These are phyloP conservation scores for Magnolia sinica DNA, from an alignment of 164 flowering plant species.

Conservation along the genomic window DNA sequence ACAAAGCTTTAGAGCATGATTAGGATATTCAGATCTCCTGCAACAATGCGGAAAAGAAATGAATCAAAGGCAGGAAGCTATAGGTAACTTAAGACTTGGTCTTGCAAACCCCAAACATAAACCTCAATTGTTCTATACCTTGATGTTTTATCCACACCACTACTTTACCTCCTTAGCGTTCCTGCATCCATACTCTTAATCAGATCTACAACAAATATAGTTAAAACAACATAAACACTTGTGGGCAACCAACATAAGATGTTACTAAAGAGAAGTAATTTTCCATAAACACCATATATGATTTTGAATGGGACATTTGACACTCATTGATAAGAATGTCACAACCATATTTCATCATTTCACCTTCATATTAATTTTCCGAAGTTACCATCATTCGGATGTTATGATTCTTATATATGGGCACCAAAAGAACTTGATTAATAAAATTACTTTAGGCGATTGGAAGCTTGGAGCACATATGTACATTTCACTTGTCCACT, in stretches of 20 bases:
- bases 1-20: conserved; percentile 52
- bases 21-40: conserved; percentile 48
- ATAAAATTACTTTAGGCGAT: too few relatives aligned
- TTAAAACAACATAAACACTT: background rate
- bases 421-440: background rate
- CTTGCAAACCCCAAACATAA: background rate
- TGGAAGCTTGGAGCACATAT: too few relatives aligned
- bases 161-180: conserved; percentile 66
- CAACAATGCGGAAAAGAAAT: background rate
- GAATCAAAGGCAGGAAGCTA: background rate
- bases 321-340: too few relatives aligned
- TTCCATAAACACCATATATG: too few relatives aligned
- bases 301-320: too few relatives aligned
- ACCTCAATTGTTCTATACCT: conserved; percentile 35
- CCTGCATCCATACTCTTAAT: conserved; percentile 39
- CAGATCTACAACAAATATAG: background rate
- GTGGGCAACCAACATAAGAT: background rate
- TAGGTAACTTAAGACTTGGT: background rate
- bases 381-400: too few relatives aligned
- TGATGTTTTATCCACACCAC: conserved; percentile 61
- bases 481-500: too few relatives aligned
- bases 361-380: too few relatives aligned
- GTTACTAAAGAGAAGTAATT: too few relatives aligned
- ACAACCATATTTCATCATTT: too few relatives aligned
- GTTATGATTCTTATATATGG: background rate